Evolutionary conservation across 805 yeast species (phyloP).

Genomic region (Starmera amethionina): DNA sequence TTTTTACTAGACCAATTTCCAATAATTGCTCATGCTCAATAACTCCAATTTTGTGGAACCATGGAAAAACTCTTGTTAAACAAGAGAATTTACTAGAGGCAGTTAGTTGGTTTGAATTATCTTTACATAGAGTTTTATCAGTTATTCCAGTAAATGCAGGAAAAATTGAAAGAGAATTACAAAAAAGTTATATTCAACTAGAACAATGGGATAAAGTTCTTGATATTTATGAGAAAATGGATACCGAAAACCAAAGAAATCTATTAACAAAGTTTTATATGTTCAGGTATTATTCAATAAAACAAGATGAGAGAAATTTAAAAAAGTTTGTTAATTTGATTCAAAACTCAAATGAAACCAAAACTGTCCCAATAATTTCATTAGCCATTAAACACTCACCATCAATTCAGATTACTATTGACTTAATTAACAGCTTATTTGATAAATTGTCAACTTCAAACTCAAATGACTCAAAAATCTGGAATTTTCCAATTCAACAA

Average conservation of each 20-base stretch:
- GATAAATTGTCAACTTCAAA: conserved; percentile 8
- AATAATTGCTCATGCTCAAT: conserved; percentile 21
- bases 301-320: conserved; percentile 9
- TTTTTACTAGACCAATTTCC: conserved; percentile 17
- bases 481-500: conserved; percentile 16
- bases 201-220: conserved; percentile 14
- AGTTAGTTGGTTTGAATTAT: conserved; percentile 18
- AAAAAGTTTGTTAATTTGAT: conserved; percentile 23
- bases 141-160: conserved; percentile 21
- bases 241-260: conserved; percentile 9
- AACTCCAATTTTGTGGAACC: conserved; percentile 30
- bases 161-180: conserved; percentile 28
- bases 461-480: conserved; percentile 4
- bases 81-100: conserved; percentile 11
- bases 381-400: conserved; percentile 21
- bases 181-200: conserved; percentile 18
- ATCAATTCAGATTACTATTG: conserved; percentile 16
- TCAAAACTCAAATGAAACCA: conserved; percentile 23
- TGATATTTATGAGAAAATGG: conserved; percentile 16
- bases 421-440: conserved; percentile 18
- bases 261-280: conserved; percentile 24
- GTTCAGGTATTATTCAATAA: conserved; percentile 15
- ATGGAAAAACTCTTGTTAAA: conserved; percentile 23
- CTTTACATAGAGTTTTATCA: conserved; percentile 16
- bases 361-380: conserved; percentile 22